Conservation (phyloP, 192 early-diverging fungal species). For the Martensiomyces pterosporus region DNA sequence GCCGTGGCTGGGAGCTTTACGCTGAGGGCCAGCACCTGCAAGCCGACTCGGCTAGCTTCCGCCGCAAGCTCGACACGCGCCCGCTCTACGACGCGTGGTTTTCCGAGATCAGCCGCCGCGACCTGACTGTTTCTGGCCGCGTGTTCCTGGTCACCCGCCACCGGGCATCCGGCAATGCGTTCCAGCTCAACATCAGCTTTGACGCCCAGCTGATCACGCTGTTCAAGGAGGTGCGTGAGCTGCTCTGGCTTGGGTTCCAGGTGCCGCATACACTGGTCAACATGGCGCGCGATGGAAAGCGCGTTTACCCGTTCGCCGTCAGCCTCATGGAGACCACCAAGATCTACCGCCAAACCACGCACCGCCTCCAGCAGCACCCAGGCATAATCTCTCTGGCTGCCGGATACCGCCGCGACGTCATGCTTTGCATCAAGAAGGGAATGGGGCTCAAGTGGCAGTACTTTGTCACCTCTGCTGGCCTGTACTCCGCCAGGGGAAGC, state of each 20-base stretch:
- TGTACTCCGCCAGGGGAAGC: slow-evolving; percentile 42
- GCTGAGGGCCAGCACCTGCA: slow-evolving; percentile 94
- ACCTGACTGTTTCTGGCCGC: slow-evolving; percentile 79
- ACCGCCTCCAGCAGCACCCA: slow-evolving; percentile 70
- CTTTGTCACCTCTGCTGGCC: slow-evolving; percentile 66
- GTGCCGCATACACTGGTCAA: slow-evolving; percentile 88
- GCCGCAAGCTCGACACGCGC: slow-evolving; percentile 89
- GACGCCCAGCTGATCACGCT: slow-evolving; percentile 91
- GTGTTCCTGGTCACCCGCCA: slow-evolving; percentile 86
- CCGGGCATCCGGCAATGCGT: slow-evolving; percentile 64
- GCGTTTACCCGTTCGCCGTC: slow-evolving; percentile 97
- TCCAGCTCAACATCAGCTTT: slow-evolving; percentile 89
- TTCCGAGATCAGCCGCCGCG: slow-evolving; percentile 73
- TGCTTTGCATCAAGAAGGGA: slow-evolving; percentile 71
- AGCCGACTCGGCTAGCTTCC: slow-evolving; percentile 82
- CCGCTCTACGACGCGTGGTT: slow-evolving; percentile 92
- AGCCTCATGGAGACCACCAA: slow-evolving; percentile 92
- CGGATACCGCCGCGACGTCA: slow-evolving; percentile 93
- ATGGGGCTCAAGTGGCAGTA: slow-evolving; percentile 89
- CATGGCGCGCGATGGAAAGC: slow-evolving; percentile 91
- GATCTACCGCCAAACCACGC: slow-evolving; percentile 83
- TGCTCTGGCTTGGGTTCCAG: slow-evolving; percentile 92
- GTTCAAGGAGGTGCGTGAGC: slow-evolving; percentile 98
- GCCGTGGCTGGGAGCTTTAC: slow-evolving; percentile 95
- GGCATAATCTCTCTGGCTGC: slow-evolving; percentile 79